A percentile compares a stretch with the other conserved stretches of the same genome.
phyloP scores from a whole-genome alignment of 2,329 filamentous ascomycete species.

The Alternaria viburni region DNA sequence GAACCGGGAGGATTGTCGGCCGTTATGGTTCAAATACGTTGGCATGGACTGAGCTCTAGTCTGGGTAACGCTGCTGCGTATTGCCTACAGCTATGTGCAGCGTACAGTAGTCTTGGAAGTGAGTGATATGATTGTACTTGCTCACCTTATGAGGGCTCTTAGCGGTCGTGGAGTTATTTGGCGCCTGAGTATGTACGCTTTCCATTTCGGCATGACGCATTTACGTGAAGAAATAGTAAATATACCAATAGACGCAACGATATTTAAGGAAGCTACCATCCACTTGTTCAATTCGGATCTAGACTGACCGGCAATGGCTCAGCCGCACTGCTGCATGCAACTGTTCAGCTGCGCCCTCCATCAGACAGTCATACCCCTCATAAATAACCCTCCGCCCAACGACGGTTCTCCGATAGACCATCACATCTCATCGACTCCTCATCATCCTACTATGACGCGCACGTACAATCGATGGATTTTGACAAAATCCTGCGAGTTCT shows the following conservation, averaged over 20 bases:
- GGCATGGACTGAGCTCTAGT: slow-evolving; percentile 68
- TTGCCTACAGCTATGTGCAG: neutral
- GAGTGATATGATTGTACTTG: neutral
- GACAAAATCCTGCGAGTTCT: too few species aligned
- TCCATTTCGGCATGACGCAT: neutral
- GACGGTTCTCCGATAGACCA: too few species aligned
- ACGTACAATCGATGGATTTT: too few species aligned
- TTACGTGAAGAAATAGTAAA: neutral
- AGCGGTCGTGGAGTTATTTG: neutral
- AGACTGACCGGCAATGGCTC: too few species aligned
- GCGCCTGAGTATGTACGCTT: neutral
- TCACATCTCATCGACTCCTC: too few species aligned
- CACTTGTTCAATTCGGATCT: too few species aligned
- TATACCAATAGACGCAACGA: slow-evolving; percentile 13
- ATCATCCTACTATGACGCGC: too few species aligned
- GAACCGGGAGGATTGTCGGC: slow-evolving; percentile 88
- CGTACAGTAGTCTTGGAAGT: neutral
- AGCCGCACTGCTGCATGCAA: too few species aligned
- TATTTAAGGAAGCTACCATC: too few species aligned
- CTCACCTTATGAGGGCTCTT: neutral
- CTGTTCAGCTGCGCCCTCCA: too few species aligned
- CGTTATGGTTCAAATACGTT: slow-evolving; percentile 96
- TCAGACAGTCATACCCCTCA: too few species aligned
- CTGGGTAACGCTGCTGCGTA: neutral
- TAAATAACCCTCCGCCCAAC: too few species aligned